These are phyloP conservation scores for Allium fistulosum DNA, from an alignment of 106 monocot genomes.

Conservation along the genomic window DNA sequence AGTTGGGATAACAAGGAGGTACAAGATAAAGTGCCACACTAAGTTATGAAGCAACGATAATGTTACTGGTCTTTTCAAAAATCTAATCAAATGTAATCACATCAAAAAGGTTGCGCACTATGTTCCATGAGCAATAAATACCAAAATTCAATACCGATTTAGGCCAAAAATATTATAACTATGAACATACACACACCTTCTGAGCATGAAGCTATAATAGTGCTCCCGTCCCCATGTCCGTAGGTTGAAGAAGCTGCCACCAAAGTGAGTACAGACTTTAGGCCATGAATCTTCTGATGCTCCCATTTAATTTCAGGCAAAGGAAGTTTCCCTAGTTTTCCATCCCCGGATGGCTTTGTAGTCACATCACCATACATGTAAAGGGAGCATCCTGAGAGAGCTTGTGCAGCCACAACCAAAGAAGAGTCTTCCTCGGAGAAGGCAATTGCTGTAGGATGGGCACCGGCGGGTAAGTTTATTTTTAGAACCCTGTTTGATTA, in stretches of 20 bases:
- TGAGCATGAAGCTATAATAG: constrained; percentile 81
- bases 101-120: no score
- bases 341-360: constrained; percentile 41
- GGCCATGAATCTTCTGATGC: constrained; percentile 83
- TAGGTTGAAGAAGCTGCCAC: constrained; percentile 53
- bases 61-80: no score
- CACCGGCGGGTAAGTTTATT: constrained; percentile 78
- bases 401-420: constrained; percentile 80
- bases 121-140: not conserved
- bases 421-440: constrained; percentile 82
- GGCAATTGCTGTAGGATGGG: constrained; percentile 69
- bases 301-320: constrained; percentile 87
- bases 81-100: no score
- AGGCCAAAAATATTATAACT: not conserved
- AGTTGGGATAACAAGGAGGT: no score
- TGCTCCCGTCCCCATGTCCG: constrained; percentile 86
- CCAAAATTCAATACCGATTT: not conserved
- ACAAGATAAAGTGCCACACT: no score
- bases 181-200: constrained; percentile 46
- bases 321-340: constrained; percentile 53
- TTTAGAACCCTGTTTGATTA: constrained; percentile 49
- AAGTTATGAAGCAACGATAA: no score
- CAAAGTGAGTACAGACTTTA: constrained; percentile 58
- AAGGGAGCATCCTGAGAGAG: constrained; percentile 60
- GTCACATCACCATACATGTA: constrained; percentile 87